phyloP scores from a whole-genome alignment of 208 protist species.

The Leptomonas pyrrhocoris region DNA sequence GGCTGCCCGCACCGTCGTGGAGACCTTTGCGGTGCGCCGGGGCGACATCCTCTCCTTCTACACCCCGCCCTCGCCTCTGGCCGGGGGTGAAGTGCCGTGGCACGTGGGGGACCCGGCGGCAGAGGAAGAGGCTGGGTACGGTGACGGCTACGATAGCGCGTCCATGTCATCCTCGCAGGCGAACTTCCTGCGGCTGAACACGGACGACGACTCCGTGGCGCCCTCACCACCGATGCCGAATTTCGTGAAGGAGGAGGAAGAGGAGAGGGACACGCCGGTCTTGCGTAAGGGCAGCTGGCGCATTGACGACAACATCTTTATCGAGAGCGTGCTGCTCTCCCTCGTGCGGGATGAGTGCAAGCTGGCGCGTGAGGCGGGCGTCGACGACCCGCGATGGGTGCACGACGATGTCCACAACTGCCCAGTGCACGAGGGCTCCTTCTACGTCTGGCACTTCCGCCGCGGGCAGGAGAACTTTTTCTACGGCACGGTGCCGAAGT shows the following conservation, averaged over 20 bases:
- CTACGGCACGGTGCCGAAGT: constrained; percentile 79
- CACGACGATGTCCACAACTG: constrained; percentile 32
- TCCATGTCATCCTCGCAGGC: constrained; percentile 5
- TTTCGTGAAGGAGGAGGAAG: not conserved
- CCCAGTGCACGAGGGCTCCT: constrained; percentile 49
- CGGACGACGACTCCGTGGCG: constrained; percentile 11
- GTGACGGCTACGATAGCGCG: not conserved
- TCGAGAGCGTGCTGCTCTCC: constrained; percentile 71
- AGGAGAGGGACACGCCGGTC: not conserved
- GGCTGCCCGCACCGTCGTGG: constrained; percentile 10
- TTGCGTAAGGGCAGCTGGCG: constrained; percentile 41
- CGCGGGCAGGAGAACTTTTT: constrained; percentile 50
- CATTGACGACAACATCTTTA: constrained; percentile 39
- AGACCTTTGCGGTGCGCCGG: constrained; percentile 32
- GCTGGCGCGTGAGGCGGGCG: constrained; percentile 55
- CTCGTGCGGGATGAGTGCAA: constrained; percentile 78
- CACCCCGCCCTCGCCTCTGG: not conserved
- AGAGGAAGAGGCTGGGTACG: not conserved
- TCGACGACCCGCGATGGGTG: constrained; percentile 58
- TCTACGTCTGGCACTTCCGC: constrained; percentile 72
- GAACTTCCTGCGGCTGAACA: constrained; percentile 7
- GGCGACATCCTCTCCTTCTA: constrained; percentile 56
- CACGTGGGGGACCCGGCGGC: not conserved
- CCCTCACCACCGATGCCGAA: not conserved
- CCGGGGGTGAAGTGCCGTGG: not conserved